Evolutionary conservation across 495 filamentous ascomycete species (phyloP).

Genomic region (Daldinia caldariorum): DNA sequence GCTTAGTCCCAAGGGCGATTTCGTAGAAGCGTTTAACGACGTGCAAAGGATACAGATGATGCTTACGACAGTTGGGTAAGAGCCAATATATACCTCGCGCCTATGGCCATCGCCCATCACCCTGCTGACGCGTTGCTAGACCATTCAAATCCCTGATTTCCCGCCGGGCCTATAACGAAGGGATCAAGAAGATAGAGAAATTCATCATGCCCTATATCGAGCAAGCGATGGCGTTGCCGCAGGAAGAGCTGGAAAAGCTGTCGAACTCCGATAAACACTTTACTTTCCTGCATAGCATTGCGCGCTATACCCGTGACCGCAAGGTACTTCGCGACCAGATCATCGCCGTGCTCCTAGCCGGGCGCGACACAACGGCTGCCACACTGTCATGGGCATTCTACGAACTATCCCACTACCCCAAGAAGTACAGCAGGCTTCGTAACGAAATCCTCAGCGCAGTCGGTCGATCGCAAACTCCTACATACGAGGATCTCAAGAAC

Average conservation of each 20-base stretch:
- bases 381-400: constrained; percentile 67
- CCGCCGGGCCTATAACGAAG: constrained; percentile 53
- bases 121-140: constrained; percentile 33
- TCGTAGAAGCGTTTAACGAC: constrained; percentile 63
- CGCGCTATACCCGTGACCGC: constrained; percentile 55
- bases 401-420: constrained; percentile 60
- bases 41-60: constrained; percentile 62
- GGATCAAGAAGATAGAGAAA: constrained; percentile 57
- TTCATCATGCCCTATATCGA: constrained; percentile 66
- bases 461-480: constrained; percentile 45
- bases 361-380: constrained; percentile 69
- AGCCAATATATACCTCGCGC: constrained; percentile 11
- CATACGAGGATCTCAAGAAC: constrained; percentile 54
- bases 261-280: constrained; percentile 53
- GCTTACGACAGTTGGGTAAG: constrained; percentile 55
- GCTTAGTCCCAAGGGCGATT: constrained; percentile 56
- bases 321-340: constrained; percentile 67
- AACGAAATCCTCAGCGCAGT: constrained; percentile 50
- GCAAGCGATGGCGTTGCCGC: constrained; percentile 57
- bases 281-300: constrained; percentile 62
- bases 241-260: constrained; percentile 61
- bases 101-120: neutral
- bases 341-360: constrained; percentile 67
- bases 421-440: constrained; percentile 58
- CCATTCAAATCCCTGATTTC: constrained; percentile 58